Evolutionary conservation across 2,329 filamentous ascomycete genomes (phyloP).

Genomic region (Neurospora sp.): DNA sequence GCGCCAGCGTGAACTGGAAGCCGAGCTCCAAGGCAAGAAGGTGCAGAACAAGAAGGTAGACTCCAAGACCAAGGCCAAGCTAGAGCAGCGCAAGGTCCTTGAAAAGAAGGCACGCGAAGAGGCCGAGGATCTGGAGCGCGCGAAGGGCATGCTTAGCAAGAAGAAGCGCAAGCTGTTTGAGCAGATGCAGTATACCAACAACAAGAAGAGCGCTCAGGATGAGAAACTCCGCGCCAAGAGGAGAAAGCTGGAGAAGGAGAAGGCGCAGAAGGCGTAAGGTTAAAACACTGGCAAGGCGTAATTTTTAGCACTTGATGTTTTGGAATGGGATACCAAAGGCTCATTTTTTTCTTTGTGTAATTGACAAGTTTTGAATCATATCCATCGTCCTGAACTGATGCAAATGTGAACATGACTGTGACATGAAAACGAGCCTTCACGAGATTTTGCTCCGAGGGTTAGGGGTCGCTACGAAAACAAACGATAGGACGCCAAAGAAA

Average conservation of each 20-base stretch:
- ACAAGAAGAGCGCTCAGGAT: slow-evolving; percentile 83
- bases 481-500: background rate
- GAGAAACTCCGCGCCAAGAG: slow-evolving; percentile 81
- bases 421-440: background rate
- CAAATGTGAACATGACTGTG: background rate
- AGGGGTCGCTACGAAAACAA: background rate
- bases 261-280: slow-evolving; percentile 26
- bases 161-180: slow-evolving; percentile 97
- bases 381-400: background rate
- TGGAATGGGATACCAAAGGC: slow-evolving; percentile 1
- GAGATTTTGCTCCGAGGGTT: background rate
- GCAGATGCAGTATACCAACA: slow-evolving; percentile 95
- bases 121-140: slow-evolving; percentile 79
- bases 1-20: slow-evolving; percentile 85
- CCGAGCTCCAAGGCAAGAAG: slow-evolving; percentile 68
- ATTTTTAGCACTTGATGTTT: background rate
- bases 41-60: slow-evolving; percentile 41
- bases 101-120: slow-evolving; percentile 64
- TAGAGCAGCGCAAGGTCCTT: slow-evolving; percentile 60
- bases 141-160: slow-evolving; percentile 97
- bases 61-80: slow-evolving; percentile 53
- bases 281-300: slow-evolving; percentile 5
- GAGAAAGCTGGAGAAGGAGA: slow-evolving; percentile 72
- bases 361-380: slow-evolving; percentile 7
- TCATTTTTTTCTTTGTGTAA: background rate